A percentile compares a stretch with the other conserved stretches of the same genome.
Evolutionary conservation across 805 yeast genomes (phyloP).

Genomic region (Candida morakotiae): DNA sequence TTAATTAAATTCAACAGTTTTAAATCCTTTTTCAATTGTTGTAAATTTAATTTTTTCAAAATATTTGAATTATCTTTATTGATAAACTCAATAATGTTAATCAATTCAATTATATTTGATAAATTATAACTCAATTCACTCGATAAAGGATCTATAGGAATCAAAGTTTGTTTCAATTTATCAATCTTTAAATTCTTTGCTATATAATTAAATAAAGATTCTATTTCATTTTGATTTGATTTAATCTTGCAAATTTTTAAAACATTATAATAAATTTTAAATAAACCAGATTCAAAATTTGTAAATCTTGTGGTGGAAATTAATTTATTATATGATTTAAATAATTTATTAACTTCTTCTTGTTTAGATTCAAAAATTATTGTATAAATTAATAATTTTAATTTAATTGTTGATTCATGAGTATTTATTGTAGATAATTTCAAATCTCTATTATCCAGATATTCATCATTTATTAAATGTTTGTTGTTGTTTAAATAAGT

Average conservation of each 20-base stretch:
- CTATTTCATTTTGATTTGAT: slow-evolving; percentile 16
- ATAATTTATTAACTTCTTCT: slow-evolving; percentile 18
- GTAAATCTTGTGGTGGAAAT: slow-evolving; percentile 12
- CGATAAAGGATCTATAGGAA: slow-evolving; percentile 13
- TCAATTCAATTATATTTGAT: slow-evolving; percentile 13
- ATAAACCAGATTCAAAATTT: slow-evolving; percentile 21
- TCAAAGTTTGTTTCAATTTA: slow-evolving; percentile 16
- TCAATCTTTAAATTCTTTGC: slow-evolving; percentile 27
- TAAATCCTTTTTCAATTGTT: slow-evolving; percentile 7
- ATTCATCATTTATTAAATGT: slow-evolving; percentile 9
- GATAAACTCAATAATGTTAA: slow-evolving; percentile 9
- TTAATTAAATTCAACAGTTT: slow-evolving; percentile 7
- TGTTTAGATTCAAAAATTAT: slow-evolving; percentile 31
- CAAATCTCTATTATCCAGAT: slow-evolving; percentile 58
- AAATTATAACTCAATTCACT: slow-evolving; percentile 18
- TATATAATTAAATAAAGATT: slow-evolving; percentile 23
- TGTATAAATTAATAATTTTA: slow-evolving; percentile 36
- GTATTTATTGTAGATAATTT: slow-evolving; percentile 45
- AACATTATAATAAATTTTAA: slow-evolving; percentile 23
- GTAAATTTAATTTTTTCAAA: slow-evolving; percentile 3
- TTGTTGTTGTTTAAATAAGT: slow-evolving; percentile 13
- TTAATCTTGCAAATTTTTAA: slow-evolving; percentile 22
- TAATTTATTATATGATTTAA: slow-evolving; percentile 23
- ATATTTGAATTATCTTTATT: slow-evolving; percentile 5
- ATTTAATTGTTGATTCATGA: slow-evolving; percentile 26